phyloP scores from a whole-genome alignment of 495 filamentous ascomycete genomes.

The Aspergillus carlsbadensis region DNA sequence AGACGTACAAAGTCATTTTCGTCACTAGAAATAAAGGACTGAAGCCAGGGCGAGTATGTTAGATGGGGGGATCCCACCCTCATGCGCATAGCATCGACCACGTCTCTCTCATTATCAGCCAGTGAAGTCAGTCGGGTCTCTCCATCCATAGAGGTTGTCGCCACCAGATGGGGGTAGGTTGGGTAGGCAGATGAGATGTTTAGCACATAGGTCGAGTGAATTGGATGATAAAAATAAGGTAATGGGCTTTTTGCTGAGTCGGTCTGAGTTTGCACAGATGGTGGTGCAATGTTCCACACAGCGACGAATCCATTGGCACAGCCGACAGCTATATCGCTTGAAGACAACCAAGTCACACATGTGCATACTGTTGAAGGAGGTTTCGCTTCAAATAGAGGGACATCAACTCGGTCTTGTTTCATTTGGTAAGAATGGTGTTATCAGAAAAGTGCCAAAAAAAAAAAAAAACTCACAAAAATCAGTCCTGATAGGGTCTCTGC shows the following conservation, averaged over 20 bases:
- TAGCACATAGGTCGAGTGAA: conserved; percentile 62
- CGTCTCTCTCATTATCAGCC: conserved; percentile 47
- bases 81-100: conserved; percentile 47
- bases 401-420: conserved; percentile 43
- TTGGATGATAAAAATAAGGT: conserved; percentile 55
- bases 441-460: not conserved
- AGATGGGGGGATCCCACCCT: conserved; percentile 49
- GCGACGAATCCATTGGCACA: conserved; percentile 62
- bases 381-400: conserved; percentile 55
- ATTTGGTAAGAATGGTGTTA: not conserved
- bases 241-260: conserved; percentile 19
- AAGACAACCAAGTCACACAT: conserved; percentile 61
- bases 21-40: conserved; percentile 54
- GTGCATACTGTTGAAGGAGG: conserved; percentile 54
- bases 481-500: conserved; percentile 27
- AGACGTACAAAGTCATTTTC: conserved; percentile 56
- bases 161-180: conserved; percentile 54
- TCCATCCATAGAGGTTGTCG: conserved; percentile 58
- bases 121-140: conserved; percentile 58
- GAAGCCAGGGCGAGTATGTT: conserved; percentile 56
- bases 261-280: conserved; percentile 1
- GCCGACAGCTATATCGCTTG: conserved; percentile 58
- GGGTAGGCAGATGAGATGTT: conserved; percentile 58
- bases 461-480: conserved; percentile 36
- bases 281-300: conserved; percentile 52